Evolutionary conservation across 106 monocot species (phyloP), one percentile per base, ranked within the genome.

Genomic region (Dendrobium catenatum): DNA sequence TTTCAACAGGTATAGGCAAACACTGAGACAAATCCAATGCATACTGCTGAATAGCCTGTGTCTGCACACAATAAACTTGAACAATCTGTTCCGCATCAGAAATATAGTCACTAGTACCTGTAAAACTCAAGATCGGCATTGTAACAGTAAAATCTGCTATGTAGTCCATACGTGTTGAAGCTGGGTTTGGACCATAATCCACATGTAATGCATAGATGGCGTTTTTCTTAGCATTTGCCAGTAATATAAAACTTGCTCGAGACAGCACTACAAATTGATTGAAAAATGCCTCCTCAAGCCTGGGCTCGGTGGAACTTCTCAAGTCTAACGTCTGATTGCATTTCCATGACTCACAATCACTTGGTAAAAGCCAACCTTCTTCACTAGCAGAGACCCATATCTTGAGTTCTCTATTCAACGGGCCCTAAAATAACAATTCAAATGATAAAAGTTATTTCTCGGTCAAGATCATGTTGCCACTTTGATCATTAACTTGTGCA

Each of bases 1-100:
- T 83, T 74, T 87, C 86, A 73, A 77, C 59, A 56, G 82, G 42
- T 51, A 92, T 87, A 43, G 93, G 98, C 78, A 99, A 84, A 77
- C 95, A 99, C 77, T 84, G 95, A 72, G 88, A 80, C 42, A 99
- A 84, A 78, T 99, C 98, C 84, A 99, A 85, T 11, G 95, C 95
- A 83, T 99, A 99, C 77, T 99, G 98, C 77, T 99, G 98, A 86
- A 99, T 95, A 86, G 98, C 98, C 87, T 95, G 93, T 43, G 98
- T 99, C 81, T 99, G 98, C 20, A 99, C 98, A 84, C 98, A 95
- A 66, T 95, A 99, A 68, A 99, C 86, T 84, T 99, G 95, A 77
- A 99, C 91, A 54, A 93, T 83, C 55, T 95, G 95, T 49, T 95
- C 93, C 16, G 86, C 86, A 84, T 94, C 89, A 76, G 89, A 81